Evolutionary conservation across 768 basidiomycete genomes (phyloP), one percentile per base, ranked within the genome.

Genomic region (Pisolithus marmoratus): DNA sequence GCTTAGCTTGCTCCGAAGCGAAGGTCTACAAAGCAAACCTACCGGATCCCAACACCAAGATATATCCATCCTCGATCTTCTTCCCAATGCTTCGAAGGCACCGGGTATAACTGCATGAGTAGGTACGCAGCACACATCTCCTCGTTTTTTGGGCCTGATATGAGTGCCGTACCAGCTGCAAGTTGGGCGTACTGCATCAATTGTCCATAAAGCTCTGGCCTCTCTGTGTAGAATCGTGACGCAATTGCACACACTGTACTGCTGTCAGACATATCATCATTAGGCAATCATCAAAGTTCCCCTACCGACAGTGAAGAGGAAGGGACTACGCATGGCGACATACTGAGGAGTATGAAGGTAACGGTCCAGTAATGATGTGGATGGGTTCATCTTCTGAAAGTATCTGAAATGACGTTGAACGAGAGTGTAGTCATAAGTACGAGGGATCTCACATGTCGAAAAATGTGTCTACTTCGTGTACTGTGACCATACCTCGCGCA

Each of bases 61-160:
- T 89, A 92, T 45, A 94, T 67, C 89, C 90, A 96, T 48, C 85
- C 85, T 24, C 91, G 78, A 61, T 95, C 91, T 57, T 95, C 90
- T 61, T 94, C 91, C 85, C 90, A 94, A 27, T 83, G 79, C 46
- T 81, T 79, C 0, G 83, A 77, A 1, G 89, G 89, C 0, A 88
- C 75, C 50, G 84, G 82, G 69, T 87, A 86, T 58, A 97, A 67
- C 63, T 87, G 83, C 58, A 90, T 72, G 22, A 90, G 70, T 51
- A 90, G 82, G 63, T 92, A 97, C 17, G 86, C 94, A 42, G 87
- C 84, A 46, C 83, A 84, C 65, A 89, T 82, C 60, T 96, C 94
- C 24, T 95, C 85, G 49, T 80, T 83, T 69, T 92, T 91, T 48
- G 77, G 78, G 2, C 88, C 90, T 45, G 79, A 77, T 59, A 87